Conservation (phyloP, 345 rosid genomes). For the Salix udensis region DNA sequence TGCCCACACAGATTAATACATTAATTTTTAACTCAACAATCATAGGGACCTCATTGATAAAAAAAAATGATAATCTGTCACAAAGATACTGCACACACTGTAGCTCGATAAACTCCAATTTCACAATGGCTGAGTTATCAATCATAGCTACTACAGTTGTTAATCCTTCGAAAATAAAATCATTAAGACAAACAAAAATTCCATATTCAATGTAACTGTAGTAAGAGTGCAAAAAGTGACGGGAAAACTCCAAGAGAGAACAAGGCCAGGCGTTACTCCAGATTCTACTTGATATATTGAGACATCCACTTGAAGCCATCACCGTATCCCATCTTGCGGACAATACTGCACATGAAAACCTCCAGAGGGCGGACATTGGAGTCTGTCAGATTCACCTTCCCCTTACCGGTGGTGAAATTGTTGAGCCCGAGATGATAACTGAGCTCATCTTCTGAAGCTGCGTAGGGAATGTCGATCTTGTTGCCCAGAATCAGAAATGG, state of each 20-base stretch:
- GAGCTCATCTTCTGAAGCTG: constrained; percentile 54
- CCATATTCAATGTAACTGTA: constrained; percentile 17
- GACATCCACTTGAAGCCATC: constrained; percentile 67
- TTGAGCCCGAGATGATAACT: constrained; percentile 47
- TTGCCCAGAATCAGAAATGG: constrained; percentile 58
- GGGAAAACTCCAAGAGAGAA: constrained; percentile 8
- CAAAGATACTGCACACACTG: background rate
- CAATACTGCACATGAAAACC: constrained; percentile 63
- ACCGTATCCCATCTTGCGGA: constrained; percentile 62
- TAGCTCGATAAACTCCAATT: constrained; percentile 11
- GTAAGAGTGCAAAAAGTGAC: constrained; percentile 14
- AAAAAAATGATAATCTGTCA: background rate
- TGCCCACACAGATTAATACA: no score
- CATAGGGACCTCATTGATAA: background rate
- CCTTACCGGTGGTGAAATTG: constrained; percentile 57
- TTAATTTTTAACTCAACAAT: background rate
- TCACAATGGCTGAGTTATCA: constrained; percentile 3
- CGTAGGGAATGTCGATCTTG: constrained; percentile 57
- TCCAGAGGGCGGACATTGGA: constrained; percentile 46
- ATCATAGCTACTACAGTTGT: constrained; percentile 1
- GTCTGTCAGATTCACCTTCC: constrained; percentile 40
- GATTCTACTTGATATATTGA: constrained; percentile 58
- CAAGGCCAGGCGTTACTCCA: constrained; percentile 1
- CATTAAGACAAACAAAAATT: constrained; percentile 16
- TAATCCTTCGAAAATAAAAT: constrained; percentile 7